phyloP scores from a whole-genome alignment of 192 early-diverging fungal genomes.

The Backusella parvicylindrica region DNA sequence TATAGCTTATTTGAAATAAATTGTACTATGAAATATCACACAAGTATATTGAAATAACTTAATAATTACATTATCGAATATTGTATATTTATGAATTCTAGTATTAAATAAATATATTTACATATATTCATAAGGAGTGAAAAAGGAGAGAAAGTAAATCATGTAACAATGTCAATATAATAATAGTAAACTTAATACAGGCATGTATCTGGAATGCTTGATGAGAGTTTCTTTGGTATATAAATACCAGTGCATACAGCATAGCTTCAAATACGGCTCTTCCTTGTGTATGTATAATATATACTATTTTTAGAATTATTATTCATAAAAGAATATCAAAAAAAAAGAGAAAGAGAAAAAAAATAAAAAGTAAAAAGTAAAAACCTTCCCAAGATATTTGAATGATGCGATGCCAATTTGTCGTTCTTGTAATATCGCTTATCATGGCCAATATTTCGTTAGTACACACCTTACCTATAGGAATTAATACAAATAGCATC shows the following conservation, averaged over 20 bases:
- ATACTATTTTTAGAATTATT: too few species aligned
- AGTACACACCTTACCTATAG: background rate
- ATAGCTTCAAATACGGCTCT: too few species aligned
- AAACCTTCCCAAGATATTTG: too few species aligned
- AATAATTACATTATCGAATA: background rate
- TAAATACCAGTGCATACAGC: too few species aligned
- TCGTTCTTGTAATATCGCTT: background rate
- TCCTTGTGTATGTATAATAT: too few species aligned
- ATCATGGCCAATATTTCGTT: background rate
- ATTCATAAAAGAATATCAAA: background rate
- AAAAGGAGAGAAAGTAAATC: too few species aligned
- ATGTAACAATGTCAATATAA: too few species aligned
- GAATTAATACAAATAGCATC: background rate
- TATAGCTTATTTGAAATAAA: background rate
- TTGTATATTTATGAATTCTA: background rate
- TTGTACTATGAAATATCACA: background rate
- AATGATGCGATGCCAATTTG: background rate
- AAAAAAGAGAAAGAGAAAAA: background rate
- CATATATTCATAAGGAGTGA: too few species aligned
- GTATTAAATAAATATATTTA: background rate
- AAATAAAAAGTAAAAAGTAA: too few species aligned
- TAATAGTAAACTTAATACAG: too few species aligned
- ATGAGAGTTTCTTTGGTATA: too few species aligned
- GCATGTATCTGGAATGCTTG: too few species aligned
- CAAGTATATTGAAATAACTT: background rate